These are phyloP conservation scores for Lagerstroemia speciosa DNA, from an alignment of 345 rosid genomes.

Conservation along the genomic window DNA sequence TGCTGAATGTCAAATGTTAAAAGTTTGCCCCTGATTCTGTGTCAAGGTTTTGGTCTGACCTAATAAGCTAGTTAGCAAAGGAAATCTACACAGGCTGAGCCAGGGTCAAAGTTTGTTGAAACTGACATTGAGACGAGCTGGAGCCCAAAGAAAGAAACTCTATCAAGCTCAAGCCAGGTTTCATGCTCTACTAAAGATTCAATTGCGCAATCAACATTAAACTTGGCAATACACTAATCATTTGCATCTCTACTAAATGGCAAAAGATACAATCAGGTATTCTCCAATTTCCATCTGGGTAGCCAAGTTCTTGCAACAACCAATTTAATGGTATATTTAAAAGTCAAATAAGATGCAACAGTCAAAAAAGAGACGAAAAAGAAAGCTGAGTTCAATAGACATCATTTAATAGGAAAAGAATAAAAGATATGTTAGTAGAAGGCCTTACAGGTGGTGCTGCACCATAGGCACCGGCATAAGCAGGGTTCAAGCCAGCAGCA, in stretches of 20 bases:
- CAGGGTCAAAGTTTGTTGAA: background rate
- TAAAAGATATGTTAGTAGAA: background rate
- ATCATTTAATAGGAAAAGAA: background rate
- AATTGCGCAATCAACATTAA: background rate
- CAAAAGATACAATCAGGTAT: background rate
- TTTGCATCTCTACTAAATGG: background rate
- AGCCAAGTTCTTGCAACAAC: background rate
- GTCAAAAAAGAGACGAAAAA: background rate
- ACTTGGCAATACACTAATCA: background rate
- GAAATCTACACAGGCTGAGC: background rate
- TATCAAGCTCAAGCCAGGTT: background rate
- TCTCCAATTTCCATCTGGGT: background rate
- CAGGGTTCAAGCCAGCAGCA: slow-evolving; percentile 47
- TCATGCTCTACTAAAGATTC: background rate
- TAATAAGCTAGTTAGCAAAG: background rate
- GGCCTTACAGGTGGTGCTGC: slow-evolving; percentile 76
- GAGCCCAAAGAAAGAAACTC: background rate
- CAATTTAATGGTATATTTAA: background rate
- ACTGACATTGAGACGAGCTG: background rate
- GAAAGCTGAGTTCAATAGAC: background rate
- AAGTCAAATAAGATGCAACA: background rate
- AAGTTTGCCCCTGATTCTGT: background rate
- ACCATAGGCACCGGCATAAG: slow-evolving; percentile 66
- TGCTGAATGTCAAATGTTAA: background rate
- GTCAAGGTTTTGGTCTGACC: background rate